These are phyloP conservation scores for Dendrostoma leiphaemia DNA, from an alignment of 2,329 filamentous ascomycete species.

Conservation along the genomic window DNA sequence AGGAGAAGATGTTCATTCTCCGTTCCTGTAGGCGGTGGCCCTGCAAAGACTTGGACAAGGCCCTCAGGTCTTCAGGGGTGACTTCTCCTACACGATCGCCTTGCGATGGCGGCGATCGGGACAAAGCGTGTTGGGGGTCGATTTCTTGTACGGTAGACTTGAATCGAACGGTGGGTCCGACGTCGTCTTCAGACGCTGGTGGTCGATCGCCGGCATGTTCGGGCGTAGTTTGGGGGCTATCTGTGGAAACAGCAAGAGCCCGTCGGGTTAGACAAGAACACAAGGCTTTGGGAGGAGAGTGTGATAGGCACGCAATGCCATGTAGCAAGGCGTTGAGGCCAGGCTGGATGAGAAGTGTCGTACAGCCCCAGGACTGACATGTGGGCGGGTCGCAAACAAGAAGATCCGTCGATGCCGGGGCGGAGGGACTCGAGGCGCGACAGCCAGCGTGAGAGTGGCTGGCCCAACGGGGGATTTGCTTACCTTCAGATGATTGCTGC, in stretches of 20 bases:
- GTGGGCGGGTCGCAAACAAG: neutral
- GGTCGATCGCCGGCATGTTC: constrained; percentile 23
- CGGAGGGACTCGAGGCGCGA: constrained; percentile 13
- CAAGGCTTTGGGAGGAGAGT: neutral
- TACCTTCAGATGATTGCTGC: constrained; percentile 7
- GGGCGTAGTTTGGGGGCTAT: constrained; percentile 3
- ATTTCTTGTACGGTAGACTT: constrained; percentile 71
- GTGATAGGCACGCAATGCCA: neutral
- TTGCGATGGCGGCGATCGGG: constrained; percentile 21
- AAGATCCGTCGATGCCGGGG: constrained; percentile 14
- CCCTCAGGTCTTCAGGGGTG: constrained; percentile 64
- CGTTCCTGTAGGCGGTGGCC: constrained; percentile 75
- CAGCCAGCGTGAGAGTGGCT: too few species aligned
- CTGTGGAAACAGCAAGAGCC: neutral
- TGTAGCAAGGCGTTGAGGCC: too few species aligned
- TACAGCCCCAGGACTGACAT: neutral
- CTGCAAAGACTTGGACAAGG: constrained; percentile 70
- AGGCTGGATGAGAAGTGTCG: neutral
- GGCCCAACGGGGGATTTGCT: too few species aligned
- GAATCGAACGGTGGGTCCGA: constrained; percentile 63
- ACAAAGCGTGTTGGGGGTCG: constrained; percentile 41
- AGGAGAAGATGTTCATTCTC: constrained; percentile 82
- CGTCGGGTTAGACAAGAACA: neutral
- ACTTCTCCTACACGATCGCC: constrained; percentile 30
- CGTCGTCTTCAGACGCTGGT: constrained; percentile 25